Percentiles rank a stretch among this genome's conserved stretches.
Evolutionary conservation across 78 protist species (phyloP).

Genomic region (Dictyostelium purpureum): DNA sequence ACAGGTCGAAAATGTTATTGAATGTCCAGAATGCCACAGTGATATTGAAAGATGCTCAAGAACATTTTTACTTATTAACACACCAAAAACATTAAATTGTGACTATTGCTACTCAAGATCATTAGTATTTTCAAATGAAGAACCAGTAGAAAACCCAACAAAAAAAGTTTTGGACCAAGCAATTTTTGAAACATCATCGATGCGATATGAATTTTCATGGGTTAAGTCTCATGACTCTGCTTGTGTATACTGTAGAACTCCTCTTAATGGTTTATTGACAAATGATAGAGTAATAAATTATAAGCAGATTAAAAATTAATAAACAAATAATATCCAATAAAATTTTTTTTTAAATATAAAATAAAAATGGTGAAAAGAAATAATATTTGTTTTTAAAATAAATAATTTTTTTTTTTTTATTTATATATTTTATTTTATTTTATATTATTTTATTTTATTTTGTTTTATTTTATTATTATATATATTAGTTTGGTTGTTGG

Average conservation of each 20-base stretch:
- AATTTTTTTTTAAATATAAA: neutral
- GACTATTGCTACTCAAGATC: constrained; percentile 1
- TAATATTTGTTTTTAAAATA: neutral
- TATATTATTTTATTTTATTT: neutral
- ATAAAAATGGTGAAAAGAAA: too few relatives aligned
- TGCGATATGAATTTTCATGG: neutral
- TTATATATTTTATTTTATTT: neutral
- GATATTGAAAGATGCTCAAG: constrained; percentile 2
- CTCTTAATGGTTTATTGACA: neutral
- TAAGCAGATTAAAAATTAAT: neutral
- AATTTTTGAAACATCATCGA: neutral
- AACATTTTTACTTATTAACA: neutral
- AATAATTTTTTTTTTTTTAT: neutral
- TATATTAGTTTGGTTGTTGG: neutral
- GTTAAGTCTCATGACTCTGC: neutral
- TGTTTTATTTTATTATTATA: neutral
- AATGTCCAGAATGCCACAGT: neutral
- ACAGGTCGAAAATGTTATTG: neutral
- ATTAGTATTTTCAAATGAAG: neutral
- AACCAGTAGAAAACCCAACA: neutral
- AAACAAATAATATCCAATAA: neutral
- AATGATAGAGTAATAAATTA: neutral
- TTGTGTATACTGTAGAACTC: constrained; percentile 4
- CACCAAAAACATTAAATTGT: constrained; percentile 9
- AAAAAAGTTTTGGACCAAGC: neutral